Base-by-base conservation (phyloP, 2,329 filamentous ascomycete species). In the Westerdykella ornata region DNA sequence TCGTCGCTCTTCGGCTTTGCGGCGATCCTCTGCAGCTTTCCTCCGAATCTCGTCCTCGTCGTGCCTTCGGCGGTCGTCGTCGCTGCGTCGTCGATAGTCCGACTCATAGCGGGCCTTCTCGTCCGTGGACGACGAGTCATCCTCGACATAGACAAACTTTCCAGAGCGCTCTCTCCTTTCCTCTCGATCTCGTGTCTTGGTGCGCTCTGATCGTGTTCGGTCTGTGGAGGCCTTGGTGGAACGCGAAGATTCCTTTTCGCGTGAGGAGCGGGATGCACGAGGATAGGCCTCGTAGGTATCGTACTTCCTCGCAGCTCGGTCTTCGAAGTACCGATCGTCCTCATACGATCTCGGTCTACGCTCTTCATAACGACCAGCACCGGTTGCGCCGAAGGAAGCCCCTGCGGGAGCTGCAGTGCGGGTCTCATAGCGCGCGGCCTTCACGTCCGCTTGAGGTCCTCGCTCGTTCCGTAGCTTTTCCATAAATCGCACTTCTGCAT, bases 401-500 rank as follows among this genome's bases (percentile, higher is more conserved):
- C 30, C 30, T 18, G 57, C 53, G 9, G 63, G 51, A 5, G 56
- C 55, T 12, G 60, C 47, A 5, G 60, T 57, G 13, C 54, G 56
- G 13, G 53, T 45, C 14, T 63, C 62, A 47, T 63, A 68, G 48
- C 54, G 57, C n/a, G 59, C 48, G 13, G 57, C 57, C 47, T 57
- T 59, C 16, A 52, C 45, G 13, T 65, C 62, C n/a, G 48, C 47
- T 19, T 46, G 49, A 4, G 57, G 42, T 4, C 49, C 49, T 45
- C 71, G 66, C 51, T 80, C 73, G 48, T 68, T 79, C 60, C 76
- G 76, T 56, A 87, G 68, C 60, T 82, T 78, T 38, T 77, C 78
- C 47, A 89, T 66, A n/a, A 26, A 26, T 55, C 75, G 80, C 47
- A 84, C 73, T 60, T 82, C 77, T 39, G 88, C 81, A 67, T 97